Conservation (phyloP, 148 eudicot genomes). For the Camellia granthamiana region DNA sequence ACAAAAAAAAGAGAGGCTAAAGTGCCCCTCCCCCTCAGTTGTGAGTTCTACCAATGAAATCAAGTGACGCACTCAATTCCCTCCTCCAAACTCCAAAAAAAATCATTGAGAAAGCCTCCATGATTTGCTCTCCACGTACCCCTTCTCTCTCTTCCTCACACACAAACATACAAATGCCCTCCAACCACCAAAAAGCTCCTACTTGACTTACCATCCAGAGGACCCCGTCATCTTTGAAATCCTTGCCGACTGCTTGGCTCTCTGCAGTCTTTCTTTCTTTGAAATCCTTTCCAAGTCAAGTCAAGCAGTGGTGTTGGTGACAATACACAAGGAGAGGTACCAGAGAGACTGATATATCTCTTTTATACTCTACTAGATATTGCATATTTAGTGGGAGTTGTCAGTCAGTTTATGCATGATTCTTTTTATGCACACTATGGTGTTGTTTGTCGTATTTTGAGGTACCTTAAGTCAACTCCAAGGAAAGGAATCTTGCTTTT, state of each 20-base stretch:
- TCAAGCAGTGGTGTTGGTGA: too few species aligned
- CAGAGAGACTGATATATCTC: too few species aligned
- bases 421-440: too few species aligned
- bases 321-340: too few species aligned
- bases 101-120: not conserved
- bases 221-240: not conserved
- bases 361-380: too few species aligned
- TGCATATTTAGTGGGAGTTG: too few species aligned
- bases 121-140: not conserved
- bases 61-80: not conserved
- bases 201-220: not conserved
- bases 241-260: not conserved
- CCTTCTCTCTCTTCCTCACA: not conserved
- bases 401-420: too few species aligned
- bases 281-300: too few species aligned
- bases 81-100: not conserved
- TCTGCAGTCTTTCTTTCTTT: not conserved
- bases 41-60: not conserved
- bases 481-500: too few species aligned
- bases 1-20: not conserved
- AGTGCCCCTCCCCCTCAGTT: not conserved
- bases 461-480: too few species aligned
- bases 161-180: too few species aligned
- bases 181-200: not conserved
- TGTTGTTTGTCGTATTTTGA: too few species aligned